Evolutionary conservation across 2,329 filamentous ascomycete species (phyloP).

Genomic region (Blumeria hordei): DNA sequence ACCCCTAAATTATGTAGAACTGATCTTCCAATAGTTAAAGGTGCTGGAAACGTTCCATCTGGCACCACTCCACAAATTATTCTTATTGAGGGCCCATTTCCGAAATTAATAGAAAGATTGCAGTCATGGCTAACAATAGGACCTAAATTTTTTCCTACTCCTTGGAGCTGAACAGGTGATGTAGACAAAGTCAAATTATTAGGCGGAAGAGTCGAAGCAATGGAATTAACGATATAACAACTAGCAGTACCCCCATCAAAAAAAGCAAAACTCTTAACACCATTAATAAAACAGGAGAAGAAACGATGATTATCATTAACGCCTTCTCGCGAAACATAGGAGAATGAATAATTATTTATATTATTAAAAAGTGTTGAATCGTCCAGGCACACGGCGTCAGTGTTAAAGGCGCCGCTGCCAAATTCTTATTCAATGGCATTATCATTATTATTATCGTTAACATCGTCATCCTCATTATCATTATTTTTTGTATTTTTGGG

Average conservation of each 20-base stretch:
- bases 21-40: constrained; percentile 1
- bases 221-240: neutral
- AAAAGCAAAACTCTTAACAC: neutral
- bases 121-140: neutral
- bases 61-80: neutral
- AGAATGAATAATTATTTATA: neutral
- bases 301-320: neutral
- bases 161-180: neutral
- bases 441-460: no score
- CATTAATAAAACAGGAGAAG: neutral
- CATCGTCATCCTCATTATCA: no score
- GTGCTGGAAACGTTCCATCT: constrained; percentile 1
- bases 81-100: neutral
- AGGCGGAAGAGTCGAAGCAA: neutral
- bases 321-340: neutral
- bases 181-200: neutral
- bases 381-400: neutral
- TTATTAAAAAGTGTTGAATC: neutral
- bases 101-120: neutral
- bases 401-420: neutral
- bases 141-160: neutral
- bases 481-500: neutral
- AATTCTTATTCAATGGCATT: neutral
- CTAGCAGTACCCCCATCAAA: neutral
- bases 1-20: neutral